These are phyloP conservation scores for Elsinoe necatrix DNA, from an alignment of 2,329 filamentous ascomycete genomes.

Conservation along the genomic window DNA sequence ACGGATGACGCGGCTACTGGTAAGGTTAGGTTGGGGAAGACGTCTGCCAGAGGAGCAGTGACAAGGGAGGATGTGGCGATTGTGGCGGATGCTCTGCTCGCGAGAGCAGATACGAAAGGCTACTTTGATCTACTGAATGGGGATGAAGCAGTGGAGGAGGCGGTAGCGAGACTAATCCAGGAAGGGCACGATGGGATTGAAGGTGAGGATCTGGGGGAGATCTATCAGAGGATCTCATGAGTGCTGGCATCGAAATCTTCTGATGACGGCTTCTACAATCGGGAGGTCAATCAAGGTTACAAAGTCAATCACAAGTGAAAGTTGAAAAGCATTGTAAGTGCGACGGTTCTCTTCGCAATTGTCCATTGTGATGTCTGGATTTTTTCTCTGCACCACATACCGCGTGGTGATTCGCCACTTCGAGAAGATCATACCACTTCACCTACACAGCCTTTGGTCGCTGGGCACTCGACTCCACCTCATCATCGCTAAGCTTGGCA, in stretches of 20 bases:
- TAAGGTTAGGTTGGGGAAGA: slow-evolving; percentile 43
- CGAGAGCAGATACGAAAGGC: slow-evolving; percentile 40
- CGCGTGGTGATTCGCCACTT: no score
- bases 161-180: slow-evolving; percentile 39
- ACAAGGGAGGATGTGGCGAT: slow-evolving; percentile 45
- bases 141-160: slow-evolving; percentile 38
- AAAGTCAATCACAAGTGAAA: no score
- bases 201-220: slow-evolving; percentile 43
- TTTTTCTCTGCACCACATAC: no score
- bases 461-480: background rate
- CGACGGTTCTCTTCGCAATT: no score
- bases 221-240: slow-evolving; percentile 21
- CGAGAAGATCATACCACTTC: no score
- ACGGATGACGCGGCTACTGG: slow-evolving; percentile 39
- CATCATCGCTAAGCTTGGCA: slow-evolving; percentile 1
- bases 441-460: no score
- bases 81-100: slow-evolving; percentile 42
- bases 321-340: no score
- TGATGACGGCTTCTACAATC: background rate
- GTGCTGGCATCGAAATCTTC: background rate
- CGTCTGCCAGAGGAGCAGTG: slow-evolving; percentile 34
- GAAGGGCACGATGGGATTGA: slow-evolving; percentile 41
- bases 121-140: slow-evolving; percentile 49
- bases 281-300: no score
- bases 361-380: no score